Evolutionary conservation across 148 eudicot species (phyloP).

Genomic region (Chenopodium suecicum): DNA sequence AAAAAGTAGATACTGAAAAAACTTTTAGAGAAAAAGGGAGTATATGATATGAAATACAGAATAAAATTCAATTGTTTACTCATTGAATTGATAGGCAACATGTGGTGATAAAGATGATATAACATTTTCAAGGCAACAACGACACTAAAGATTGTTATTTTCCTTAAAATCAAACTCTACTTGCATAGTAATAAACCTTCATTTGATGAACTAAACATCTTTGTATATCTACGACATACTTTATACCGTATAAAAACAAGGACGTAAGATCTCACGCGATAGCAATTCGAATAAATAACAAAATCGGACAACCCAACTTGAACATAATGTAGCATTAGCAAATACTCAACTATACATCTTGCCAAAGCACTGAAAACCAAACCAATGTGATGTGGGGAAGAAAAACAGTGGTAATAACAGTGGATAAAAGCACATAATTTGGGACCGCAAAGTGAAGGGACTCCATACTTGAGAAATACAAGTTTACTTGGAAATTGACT

Average conservation of each 20-base stretch:
- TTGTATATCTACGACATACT: too few species aligned
- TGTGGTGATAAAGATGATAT: too few species aligned
- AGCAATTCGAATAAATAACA: not conserved
- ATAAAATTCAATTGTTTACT: too few species aligned
- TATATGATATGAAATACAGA: too few species aligned
- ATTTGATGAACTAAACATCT: too few species aligned
- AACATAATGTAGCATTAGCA: not conserved
- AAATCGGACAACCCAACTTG: not conserved
- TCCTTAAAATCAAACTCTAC: too few species aligned
- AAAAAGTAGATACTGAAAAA: too few species aligned
- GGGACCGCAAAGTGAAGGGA: slow-evolving; percentile 14
- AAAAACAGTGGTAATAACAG: not conserved
- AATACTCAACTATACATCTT: not conserved
- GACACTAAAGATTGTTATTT: too few species aligned
- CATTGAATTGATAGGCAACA: too few species aligned
- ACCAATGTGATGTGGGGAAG: slow-evolving; percentile 7
- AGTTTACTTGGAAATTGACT: slow-evolving; percentile 13
- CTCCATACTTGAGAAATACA: slow-evolving; percentile 8
- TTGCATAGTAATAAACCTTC: too few species aligned
- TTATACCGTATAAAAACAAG: not conserved
- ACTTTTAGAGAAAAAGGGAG: too few species aligned
- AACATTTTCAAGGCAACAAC: too few species aligned
- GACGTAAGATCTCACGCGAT: not conserved
- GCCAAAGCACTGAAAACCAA: not conserved
- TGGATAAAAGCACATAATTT: not conserved